Base-by-base conservation (phyloP, 805 yeast genomes). In the Candida koratica region DNA sequence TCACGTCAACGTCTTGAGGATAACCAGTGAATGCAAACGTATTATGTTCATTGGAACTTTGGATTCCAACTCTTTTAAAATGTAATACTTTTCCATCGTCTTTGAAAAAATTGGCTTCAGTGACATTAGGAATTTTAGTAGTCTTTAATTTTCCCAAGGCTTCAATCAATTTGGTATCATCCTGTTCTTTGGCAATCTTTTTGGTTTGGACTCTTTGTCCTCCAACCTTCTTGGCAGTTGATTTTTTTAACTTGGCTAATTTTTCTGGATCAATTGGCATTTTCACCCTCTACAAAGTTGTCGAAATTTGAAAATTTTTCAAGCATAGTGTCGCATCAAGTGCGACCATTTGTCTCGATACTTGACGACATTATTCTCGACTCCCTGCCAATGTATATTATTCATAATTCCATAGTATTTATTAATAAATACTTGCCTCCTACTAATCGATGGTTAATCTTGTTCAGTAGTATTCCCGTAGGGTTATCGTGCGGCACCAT, bases 101-200 rank as follows among this genome's bases (percentile, higher is more conserved):
- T 68, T 76, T 84, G 84, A 93, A 89, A 76, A 90, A 85, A 79
- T 89, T 90, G 58, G 96, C 97, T 75, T 90, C 97, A 64, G 87
- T 95, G 56, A 90, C 81, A 57, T 84, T 87, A 51, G 84, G 88
- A 53, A 90, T 70, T 56, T 87, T 83, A 68, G 83, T 85, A 49
- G 89, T 94, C 68, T 84, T 82, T 64, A 90, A 75, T 73, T 89
- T 88, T 65, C 80, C 82, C 69, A 90, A 74, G 58, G 90, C 79
- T 53, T 81, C 84, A 71, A 86, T 88, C 64, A 90, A 76, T 71
- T 89, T 88, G 66, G 87, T 74, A 71, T 89, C 96, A 60, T 88
- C 95, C 55, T 80, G 87, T 68, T 84, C 87, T 53, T 76, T 64
- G 61, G 73, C 68, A 60, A 69, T 70, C 75, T 87, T 86, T 78